Evolutionary conservation across 495 filamentous ascomycete genomes (phyloP).

Genomic region (Apiosordaria backusii): DNA sequence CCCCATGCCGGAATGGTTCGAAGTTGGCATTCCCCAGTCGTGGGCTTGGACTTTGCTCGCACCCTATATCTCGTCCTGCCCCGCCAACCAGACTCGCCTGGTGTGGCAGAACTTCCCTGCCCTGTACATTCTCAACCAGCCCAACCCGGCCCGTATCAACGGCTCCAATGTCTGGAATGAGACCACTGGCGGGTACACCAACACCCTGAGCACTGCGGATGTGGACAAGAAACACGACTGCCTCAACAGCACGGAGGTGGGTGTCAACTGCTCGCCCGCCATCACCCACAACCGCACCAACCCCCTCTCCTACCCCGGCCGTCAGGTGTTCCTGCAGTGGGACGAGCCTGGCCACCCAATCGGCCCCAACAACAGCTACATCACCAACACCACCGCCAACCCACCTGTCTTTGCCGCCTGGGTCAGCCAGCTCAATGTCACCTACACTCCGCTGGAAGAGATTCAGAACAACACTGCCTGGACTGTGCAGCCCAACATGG

Average conservation of each 20-base stretch:
- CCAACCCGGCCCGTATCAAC: conserved; percentile 62
- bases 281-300: conserved; percentile 63
- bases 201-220: conserved; percentile 35
- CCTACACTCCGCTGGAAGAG: conserved; percentile 66
- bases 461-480: conserved; percentile 53
- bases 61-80: conserved; percentile 79
- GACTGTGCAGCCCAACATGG: conserved; percentile 65
- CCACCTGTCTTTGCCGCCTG: conserved; percentile 67
- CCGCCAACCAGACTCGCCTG: conserved; percentile 67
- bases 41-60: conserved; percentile 87
- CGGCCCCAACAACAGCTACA: conserved; percentile 78
- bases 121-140: conserved; percentile 70
- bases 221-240: conserved; percentile 47
- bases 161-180: conserved; percentile 55
- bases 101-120: conserved; percentile 88
- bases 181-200: conserved; percentile 48
- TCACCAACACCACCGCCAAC: conserved; percentile 59
- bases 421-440: conserved; percentile 81
- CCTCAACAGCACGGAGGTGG: conserved; percentile 46
- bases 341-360: conserved; percentile 64
- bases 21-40: conserved; percentile 74
- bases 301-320: conserved; percentile 73
- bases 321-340: conserved; percentile 67
- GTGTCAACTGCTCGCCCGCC: conserved; percentile 57
- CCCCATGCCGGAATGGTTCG: conserved; percentile 84